Base-by-base conservation (phyloP, 306 rosid genomes). In the Sechiopsis laciniata region DNA sequence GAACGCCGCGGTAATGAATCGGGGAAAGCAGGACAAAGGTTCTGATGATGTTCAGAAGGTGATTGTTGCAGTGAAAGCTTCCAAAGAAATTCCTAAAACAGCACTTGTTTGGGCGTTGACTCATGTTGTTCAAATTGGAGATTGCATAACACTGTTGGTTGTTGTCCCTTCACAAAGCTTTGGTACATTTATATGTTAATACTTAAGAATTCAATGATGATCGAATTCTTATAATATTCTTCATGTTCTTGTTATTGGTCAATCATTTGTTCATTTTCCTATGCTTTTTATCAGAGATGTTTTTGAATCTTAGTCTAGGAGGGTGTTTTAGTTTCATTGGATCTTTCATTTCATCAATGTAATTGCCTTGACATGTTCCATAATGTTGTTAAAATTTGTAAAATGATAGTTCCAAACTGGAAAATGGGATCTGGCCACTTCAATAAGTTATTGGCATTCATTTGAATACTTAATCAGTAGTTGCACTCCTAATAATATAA, bases 91-190 rank as follows among this genome's bases (percentile, higher is more conserved):
- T 82, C 97, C 99, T 19, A 91, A 86, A 79, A 91, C 87, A 61
- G 99, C 99, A 76, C 85, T 94, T 46, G 88, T 94, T 62, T 94
- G 99, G 99, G 96, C 97, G 3, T 76, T 94, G 78, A 91, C 96
- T 80, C 99, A 89, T 85, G 97, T 94, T 82, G 99, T 94, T 83
- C 99, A 94, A 64, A 97, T 97, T 50, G 99, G 97, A 42, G 97
- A 94, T 67, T 94, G 96, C 86, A 94, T 94, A 71, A 89, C 97
- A 26, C 81, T 94, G 57, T 88, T 94, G 21, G 99, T 94, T 40
- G 99, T 94, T 81, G 95, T 91, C 54, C 91, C 99, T 71, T 85
- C 99, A 10, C 91, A 88, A 81, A 84, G 84, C 77, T 91, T 96
- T 50, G 99, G 97, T 94, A 78, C 21, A 7, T 52, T 54, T 50